Percentiles rank a stretch among this genome's conserved stretches.
Evolutionary conservation across 177 flowering plant species (phyloP).

Genomic region (Vitis hybrid): DNA sequence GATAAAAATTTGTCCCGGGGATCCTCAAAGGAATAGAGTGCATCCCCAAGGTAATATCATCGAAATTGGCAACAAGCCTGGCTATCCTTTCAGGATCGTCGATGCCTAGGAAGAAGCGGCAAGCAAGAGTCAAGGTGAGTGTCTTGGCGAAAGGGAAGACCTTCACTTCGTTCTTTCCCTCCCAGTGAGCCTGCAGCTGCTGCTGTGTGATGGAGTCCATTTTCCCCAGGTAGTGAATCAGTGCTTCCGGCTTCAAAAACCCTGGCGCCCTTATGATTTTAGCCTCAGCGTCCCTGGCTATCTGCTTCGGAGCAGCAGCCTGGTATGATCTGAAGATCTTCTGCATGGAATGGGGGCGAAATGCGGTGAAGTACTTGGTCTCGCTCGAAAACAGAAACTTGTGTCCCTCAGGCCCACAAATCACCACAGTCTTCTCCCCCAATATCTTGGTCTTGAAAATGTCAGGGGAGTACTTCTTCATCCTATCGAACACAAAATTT

Average conservation of each 20-base stretch:
- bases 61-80: conserved; percentile 13
- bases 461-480: conserved; percentile 22
- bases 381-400: conserved; percentile 37
- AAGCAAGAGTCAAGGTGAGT: conserved; percentile 21
- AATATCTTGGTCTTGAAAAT: conserved; percentile 35
- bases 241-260: conserved; percentile 23
- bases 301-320: neutral
- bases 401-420: conserved; percentile 35
- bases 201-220: conserved; percentile 19
- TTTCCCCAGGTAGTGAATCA: conserved; percentile 10
- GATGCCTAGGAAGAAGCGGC: conserved; percentile 21
- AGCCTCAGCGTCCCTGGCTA: neutral
- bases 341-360: conserved; percentile 29
- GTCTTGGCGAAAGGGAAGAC: conserved; percentile 19
- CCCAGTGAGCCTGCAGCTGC: conserved; percentile 20
- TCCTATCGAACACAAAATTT: conserved; percentile 23
- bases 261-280: conserved; percentile 16
- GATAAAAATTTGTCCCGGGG: conserved; percentile 28
- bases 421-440: conserved; percentile 21
- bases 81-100: conserved; percentile 16
- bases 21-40: conserved; percentile 17
- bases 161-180: conserved; percentile 8
- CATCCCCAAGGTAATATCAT: conserved; percentile 17
- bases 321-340: conserved; percentile 23
- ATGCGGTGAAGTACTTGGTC: conserved; percentile 18